A percentile compares a stretch with the other conserved stretches of the same genome.
phyloP scores from a whole-genome alignment of 768 basidiomycete species.

The Fomitopsis pulvina region DNA sequence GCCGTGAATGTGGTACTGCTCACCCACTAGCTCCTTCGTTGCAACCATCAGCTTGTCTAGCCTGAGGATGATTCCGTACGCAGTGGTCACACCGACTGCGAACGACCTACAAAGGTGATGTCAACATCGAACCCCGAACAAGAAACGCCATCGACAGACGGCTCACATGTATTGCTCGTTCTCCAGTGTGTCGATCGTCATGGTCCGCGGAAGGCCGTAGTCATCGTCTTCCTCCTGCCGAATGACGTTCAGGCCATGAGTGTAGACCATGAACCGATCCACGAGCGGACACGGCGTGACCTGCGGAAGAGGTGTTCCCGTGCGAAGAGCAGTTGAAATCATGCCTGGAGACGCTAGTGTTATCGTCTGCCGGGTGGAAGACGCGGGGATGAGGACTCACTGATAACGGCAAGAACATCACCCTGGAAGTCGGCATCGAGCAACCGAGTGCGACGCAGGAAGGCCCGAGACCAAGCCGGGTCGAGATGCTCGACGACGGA shows the following conservation, averaged over 20 bases:
- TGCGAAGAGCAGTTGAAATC: conserved; percentile 69
- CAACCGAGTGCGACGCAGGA: conserved; percentile 68
- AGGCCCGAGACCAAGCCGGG: conserved; percentile 69
- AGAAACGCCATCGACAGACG: background rate
- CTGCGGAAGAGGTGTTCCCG: conserved; percentile 73
- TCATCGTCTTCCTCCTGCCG: conserved; percentile 68
- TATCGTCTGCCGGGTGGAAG: background rate
- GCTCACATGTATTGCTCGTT: conserved; percentile 77
- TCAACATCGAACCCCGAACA: background rate
- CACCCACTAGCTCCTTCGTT: conserved; percentile 80
- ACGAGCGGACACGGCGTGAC: conserved; percentile 74
- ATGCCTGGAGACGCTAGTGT: conserved; percentile 41
- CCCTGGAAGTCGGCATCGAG: conserved; percentile 79
- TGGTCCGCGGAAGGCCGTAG: conserved; percentile 61
- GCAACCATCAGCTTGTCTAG: conserved; percentile 77
- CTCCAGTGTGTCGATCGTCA: conserved; percentile 68
- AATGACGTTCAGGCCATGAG: conserved; percentile 60
- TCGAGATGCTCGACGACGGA: conserved; percentile 70
- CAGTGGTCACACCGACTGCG: conserved; percentile 66
- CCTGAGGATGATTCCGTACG: conserved; percentile 62
- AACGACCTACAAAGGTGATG: conserved; percentile 39
- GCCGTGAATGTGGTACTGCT: conserved; percentile 81
- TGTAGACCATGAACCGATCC: conserved; percentile 38
- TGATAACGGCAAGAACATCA: conserved; percentile 77
- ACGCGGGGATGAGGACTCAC: conserved; percentile 29